Evolutionary conservation across 441 rosid genomes (phyloP).

Genomic region (Aquilaria agallochum): DNA sequence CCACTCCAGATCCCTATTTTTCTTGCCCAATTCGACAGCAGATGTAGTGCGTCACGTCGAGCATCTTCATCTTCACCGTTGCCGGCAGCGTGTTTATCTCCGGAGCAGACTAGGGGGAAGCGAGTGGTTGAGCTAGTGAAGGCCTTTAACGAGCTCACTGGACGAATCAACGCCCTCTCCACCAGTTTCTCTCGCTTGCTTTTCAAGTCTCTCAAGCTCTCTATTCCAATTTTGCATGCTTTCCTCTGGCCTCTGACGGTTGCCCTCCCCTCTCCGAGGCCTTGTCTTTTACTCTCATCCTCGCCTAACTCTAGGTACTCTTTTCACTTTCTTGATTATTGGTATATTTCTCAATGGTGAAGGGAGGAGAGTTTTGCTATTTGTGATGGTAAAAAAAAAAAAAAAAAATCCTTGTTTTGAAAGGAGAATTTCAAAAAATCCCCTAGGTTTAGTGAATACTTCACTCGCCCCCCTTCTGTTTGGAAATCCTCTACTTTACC

Average conservation of each 20-base stretch:
- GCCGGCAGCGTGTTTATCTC: constrained; percentile 24
- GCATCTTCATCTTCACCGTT: constrained; percentile 1
- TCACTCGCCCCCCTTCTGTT: no score
- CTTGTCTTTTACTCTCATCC: constrained; percentile 74
- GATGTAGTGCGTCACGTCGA: not conserved
- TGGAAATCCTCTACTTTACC: no score
- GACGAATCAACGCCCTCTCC: constrained; percentile 80
- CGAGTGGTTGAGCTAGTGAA: constrained; percentile 99
- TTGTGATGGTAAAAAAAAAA: not conserved
- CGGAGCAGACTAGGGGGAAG: constrained; percentile 82
- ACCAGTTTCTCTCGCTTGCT: constrained; percentile 73
- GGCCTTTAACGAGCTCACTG: constrained; percentile 83
- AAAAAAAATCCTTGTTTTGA: no score
- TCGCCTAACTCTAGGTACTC: constrained; percentile 85
- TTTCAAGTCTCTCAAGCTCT: constrained; percentile 82
- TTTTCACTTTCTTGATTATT: not conserved
- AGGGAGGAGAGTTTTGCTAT: not conserved
- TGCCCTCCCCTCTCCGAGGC: constrained; percentile 84
- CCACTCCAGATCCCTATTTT: not conserved
- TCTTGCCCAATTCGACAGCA: constrained; percentile 2
- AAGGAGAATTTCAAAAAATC: no score
- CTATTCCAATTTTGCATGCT: constrained; percentile 69
- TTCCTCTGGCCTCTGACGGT: constrained; percentile 60
- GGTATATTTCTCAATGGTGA: not conserved
- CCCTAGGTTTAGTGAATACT: no score